Evolutionary conservation across 176 grass and related monocot species (phyloP), one percentile per base, ranked within the genome.

Genomic region (Avena insularis): DNA sequence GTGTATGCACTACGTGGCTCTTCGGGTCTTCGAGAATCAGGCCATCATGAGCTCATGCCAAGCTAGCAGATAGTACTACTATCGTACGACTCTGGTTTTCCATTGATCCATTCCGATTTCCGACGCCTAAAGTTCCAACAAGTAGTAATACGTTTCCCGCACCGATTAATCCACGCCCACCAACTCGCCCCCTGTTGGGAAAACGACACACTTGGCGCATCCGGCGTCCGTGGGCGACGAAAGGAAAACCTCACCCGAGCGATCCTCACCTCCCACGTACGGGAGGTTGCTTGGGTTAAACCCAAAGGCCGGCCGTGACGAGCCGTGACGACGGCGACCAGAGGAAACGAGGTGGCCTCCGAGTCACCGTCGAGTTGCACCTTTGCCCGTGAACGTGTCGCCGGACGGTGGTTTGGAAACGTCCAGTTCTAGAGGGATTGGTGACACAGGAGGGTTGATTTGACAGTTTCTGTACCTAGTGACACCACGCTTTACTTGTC

Each of bases 241-340:
- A 84, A 87, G 81, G 27, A 80, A 84, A 76, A 14, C 38, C 55
- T 63, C 60, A 63, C 60, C 21, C 59, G 59, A 62, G 59, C 0
- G 53, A 43, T 43, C 3, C 27, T 82, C 71, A 71, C 82, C 53
- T 66, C 78, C 82, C 53, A 82, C 74, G 78, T 78, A 19, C 1
- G 2, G 12, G 61, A 85, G 86, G 78, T 91, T 88, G 82, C 82
- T 85, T 91, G 70, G 70, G 17, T 72, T 85, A 82, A 88, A 86
- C 82, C 68, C 31, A 69, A 33, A 36, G n/a, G 10, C 3, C 4
- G 10, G 20, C 73, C 15, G 23, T 54, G 90, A 80, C 8, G 85
- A 84, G 50, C 77, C 58, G 11, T 61, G 33, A 6, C 20, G 86
- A 88, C 56, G 82, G 82, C 19, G 90, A 82, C 86, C 1, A 4